phyloP scores from a whole-genome alignment of 2,329 filamentous ascomycete genomes.

The Xylaria sp. region DNA sequence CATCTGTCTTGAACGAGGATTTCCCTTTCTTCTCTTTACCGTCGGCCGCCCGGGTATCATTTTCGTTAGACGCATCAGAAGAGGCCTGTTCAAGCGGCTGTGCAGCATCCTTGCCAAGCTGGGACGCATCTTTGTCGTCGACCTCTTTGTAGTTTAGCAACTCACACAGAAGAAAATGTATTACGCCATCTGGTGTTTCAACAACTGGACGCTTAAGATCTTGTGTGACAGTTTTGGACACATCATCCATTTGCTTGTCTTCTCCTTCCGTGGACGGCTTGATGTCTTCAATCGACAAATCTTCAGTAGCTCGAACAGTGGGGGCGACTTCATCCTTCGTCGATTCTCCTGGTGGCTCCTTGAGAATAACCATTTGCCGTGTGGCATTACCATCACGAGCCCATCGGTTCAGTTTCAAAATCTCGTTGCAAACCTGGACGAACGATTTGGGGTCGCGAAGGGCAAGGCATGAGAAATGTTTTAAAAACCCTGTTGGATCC shows the following conservation, averaged over 20 bases:
- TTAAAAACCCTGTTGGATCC: conserved; percentile 79
- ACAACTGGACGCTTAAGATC: conserved; percentile 86
- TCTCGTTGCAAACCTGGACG: conserved; percentile 86
- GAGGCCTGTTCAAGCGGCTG: conserved; percentile 51
- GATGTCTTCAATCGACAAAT: conserved; percentile 62
- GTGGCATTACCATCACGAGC: conserved; percentile 49
- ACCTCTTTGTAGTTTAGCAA: conserved; percentile 92
- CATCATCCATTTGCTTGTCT: conserved; percentile 72
- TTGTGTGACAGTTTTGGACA: conserved; percentile 65
- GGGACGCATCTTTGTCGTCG: conserved; percentile 78
- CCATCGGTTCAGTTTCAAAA: conserved; percentile 78
- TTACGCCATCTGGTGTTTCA: conserved; percentile 92
- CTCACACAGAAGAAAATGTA: conserved; percentile 94
- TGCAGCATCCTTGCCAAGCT: conserved; percentile 57
- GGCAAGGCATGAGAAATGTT: conserved; percentile 80
- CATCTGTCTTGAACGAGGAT: conserved; percentile 84
- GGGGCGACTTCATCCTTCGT: conserved; percentile 58
- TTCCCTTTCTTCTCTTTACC: conserved; percentile 74
- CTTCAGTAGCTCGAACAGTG: conserved; percentile 59
- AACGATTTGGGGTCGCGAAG: conserved; percentile 87
- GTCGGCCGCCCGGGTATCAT: conserved; percentile 50
- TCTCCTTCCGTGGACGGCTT: conserved; percentile 69
- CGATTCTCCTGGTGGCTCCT: conserved; percentile 51
- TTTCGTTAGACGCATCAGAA: conserved; percentile 48
- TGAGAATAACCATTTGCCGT: conserved; percentile 55